Base-by-base conservation (phyloP, 208 protist species). In the Naegleria fowleri region DNA sequence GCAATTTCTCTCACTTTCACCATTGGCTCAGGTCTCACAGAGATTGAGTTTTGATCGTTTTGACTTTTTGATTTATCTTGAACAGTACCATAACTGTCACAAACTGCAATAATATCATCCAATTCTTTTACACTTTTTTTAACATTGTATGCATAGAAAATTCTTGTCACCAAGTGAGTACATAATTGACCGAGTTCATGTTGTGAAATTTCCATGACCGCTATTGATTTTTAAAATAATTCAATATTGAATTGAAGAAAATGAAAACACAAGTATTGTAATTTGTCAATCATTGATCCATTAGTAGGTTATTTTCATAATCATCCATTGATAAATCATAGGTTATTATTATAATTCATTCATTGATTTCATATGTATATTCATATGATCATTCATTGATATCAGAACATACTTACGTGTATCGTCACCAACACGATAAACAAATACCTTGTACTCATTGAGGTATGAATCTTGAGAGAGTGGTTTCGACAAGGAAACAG, bases 371-470 rank as follows among this genome's bases (percentile, higher is more conserved):
- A n/a, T n/a, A n/a, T n/a, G n/a, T n/a, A n/a, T n/a, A n/a, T n/a
- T n/a, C n/a, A n/a, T n/a, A n/a, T n/a, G n/a, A 48, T 48, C 43
- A 67, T 67, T 67, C 55, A 67, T n/a, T n/a, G n/a, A n/a, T n/a
- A n/a, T n/a, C n/a, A n/a, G n/a, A n/a, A n/a, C n/a, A 67, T 67
- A 67, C 55, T 67, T 67, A 67, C 55, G 67, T 36, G 67, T 79
- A 7, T 79, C 67, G n/a, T 79, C 67, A 79, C 29, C 67, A 36
- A 79, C 29, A 36, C 25, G 19, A 33, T 79, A 79, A 0, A 79
- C 67, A 79, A 36, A 79, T 36, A 79, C 29, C 9, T n/a, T 36
- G 36, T 36, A 79, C 7, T 79, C 67, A 67, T 67, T 67, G 22
- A 29, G 22, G 22, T 15, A 15, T 22, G 55, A 15, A 3, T 67